Conservation (phyloP, 352 stramenopile species). For the Phytophthora capsici region DNA sequence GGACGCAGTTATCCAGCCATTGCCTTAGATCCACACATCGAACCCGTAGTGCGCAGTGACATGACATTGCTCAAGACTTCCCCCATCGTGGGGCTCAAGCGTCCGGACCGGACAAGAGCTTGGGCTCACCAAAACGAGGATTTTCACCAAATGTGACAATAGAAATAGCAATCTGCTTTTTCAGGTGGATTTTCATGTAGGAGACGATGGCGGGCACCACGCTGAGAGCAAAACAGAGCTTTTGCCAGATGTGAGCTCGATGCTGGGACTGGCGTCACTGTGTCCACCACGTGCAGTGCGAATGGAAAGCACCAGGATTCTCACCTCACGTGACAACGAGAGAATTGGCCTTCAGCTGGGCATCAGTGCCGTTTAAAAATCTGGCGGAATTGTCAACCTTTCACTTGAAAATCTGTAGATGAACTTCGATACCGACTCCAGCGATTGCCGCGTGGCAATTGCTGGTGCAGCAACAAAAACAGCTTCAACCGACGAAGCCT, state of each 20-base stretch:
- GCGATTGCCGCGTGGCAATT: slow-evolving; percentile 7
- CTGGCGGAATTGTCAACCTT: slow-evolving; percentile 10
- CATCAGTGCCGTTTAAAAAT: slow-evolving; percentile 11
- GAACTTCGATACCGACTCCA: not conserved
- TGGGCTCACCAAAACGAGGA: slow-evolving; percentile 1
- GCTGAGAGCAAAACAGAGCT: not conserved
- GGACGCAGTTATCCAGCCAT: slow-evolving; percentile 14
- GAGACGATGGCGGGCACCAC: not conserved
- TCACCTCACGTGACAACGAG: slow-evolving; percentile 5
- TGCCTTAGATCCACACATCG: slow-evolving; percentile 7
- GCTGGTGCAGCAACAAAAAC: slow-evolving; percentile 5
- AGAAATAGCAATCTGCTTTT: slow-evolving; percentile 15
- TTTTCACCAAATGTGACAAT: slow-evolving; percentile 5
- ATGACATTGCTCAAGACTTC: slow-evolving; percentile 12
- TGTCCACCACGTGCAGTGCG: slow-evolving; percentile 25
- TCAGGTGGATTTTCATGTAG: slow-evolving; percentile 19
- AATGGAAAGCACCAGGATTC: slow-evolving; percentile 17
- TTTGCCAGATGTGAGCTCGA: slow-evolving; percentile 11
- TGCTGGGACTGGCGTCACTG: slow-evolving; percentile 18
- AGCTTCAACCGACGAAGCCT: not conserved
- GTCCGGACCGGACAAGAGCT: slow-evolving; percentile 21
- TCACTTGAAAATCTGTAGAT: slow-evolving; percentile 1
- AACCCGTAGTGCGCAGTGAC: slow-evolving; percentile 6
- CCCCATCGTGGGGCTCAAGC: slow-evolving; percentile 9
- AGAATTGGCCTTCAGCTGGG: slow-evolving; percentile 5